Evolutionary conservation across 2,329 filamentous ascomycete species (phyloP), one percentile per base, ranked within the genome.

Genomic region (Fusarium annulatum): DNA sequence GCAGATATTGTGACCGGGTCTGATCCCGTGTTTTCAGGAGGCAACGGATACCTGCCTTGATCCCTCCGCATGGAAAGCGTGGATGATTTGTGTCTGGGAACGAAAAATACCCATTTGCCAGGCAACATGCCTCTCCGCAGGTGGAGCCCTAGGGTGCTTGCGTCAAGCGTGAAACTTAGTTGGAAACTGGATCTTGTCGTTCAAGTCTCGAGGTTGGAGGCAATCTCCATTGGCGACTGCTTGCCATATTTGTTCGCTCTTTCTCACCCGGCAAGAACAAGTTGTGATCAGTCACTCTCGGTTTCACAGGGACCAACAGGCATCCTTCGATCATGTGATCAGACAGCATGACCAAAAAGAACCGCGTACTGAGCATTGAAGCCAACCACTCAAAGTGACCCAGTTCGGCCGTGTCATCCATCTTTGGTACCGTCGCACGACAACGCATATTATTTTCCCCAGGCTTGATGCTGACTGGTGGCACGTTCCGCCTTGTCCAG

Each of bases 321-420:
- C 43, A 36, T 58, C 62, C 14, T 61, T 57, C 58, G 73, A 78
- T 78, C 76, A 78, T 77, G 75, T 78, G 76, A 78, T 77, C 73
- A 70, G 28, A 34, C 61, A 61, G 65, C 62, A 67, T 46, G 66
- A 56, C 65, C 56, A 49, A 68, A 61, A 56, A 51, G 38, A 28
- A 51, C 56, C 26, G 28, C 36, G 45, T 56, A 46, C 30, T 67
- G 61, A 65, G 46, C 46, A n/a, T 43, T 36, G 34, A 67, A 61
- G 46, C 64, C 67, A 58, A 67, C 67, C 34, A 70, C 69, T 64
- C 64, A 69, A 67, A 68, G 56, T 64, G 63, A 41, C 69, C 64
- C 65, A 73, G 70, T 69, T 71, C 64, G 68, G 59, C 67, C 56
- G 69, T 67, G 62, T 42, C 76, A 76, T 73, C 73, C 42, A 53